Evolutionary conservation across 768 basidiomycete genomes (phyloP).

Genomic region (Gautieria morchelliformis): DNA sequence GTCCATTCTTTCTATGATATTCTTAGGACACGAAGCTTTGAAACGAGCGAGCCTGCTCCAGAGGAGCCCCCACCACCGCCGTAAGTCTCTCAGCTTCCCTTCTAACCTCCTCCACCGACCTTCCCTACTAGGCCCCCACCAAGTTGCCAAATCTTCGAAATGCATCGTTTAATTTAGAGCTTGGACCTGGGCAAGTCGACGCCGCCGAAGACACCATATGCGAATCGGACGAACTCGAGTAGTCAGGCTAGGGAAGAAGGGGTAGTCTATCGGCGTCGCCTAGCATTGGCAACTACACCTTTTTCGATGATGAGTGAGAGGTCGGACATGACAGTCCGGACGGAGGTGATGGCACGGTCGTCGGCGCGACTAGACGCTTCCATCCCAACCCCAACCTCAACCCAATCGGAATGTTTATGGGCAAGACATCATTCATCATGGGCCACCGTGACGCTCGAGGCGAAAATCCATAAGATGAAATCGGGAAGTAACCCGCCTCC

Average conservation of each 20-base stretch:
- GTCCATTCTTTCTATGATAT: slow-evolving; percentile 42
- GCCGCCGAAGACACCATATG: slow-evolving; percentile 74
- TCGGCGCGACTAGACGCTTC: too few species aligned
- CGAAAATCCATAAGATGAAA: slow-evolving; percentile 55
- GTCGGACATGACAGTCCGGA: slow-evolving; percentile 88
- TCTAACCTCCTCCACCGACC: neutral
- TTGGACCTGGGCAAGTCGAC: slow-evolving; percentile 68
- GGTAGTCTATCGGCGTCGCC: too few species aligned
- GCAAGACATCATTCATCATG: slow-evolving; percentile 80
- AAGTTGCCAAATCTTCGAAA: slow-evolving; percentile 78
- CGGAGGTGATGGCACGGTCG: slow-evolving; percentile 83
- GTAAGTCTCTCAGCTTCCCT: slow-evolving; percentile 25
- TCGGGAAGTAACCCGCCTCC: slow-evolving; percentile 74
- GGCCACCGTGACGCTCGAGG: slow-evolving; percentile 64
- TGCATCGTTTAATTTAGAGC: slow-evolving; percentile 80
- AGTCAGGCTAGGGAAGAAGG: too few species aligned
- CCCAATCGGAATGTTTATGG: slow-evolving; percentile 83
- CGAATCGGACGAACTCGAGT: slow-evolving; percentile 72
- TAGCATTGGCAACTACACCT: too few species aligned
- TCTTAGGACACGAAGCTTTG: slow-evolving; percentile 41
- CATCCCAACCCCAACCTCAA: too few species aligned
- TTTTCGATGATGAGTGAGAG: too few species aligned
- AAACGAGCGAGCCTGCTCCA: slow-evolving; percentile 47
- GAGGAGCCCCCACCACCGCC: slow-evolving; percentile 65
- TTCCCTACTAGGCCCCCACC: slow-evolving; percentile 42